phyloP scores from a whole-genome alignment of 257 asterid genomes.

The Linderniella brevidens region DNA sequence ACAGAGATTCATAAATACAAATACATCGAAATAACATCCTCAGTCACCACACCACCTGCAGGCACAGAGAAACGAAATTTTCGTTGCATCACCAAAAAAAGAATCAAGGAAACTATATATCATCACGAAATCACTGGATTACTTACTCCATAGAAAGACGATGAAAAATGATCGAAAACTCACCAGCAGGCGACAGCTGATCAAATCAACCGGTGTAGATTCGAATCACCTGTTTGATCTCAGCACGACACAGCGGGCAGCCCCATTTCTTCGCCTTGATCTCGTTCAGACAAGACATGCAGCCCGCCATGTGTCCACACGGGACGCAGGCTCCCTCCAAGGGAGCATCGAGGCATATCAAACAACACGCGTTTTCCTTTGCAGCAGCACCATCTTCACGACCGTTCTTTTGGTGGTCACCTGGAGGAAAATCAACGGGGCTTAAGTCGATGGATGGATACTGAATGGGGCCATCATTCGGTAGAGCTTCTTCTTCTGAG shows the following conservation, averaged over 20 bases:
- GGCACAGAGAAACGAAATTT: conserved; percentile 2
- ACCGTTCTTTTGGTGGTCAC: conserved; percentile 10
- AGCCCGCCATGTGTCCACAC: conserved; percentile 71
- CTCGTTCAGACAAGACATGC: conserved; percentile 55
- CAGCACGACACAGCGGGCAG: conserved; percentile 59
- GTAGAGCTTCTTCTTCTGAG: conserved; percentile 13
- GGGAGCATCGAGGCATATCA: conserved; percentile 49
- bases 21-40: too few relatives aligned
- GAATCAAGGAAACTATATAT: too few relatives aligned
- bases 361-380: conserved; percentile 26
- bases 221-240: conserved; percentile 47
- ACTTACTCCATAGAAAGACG: too few relatives aligned
- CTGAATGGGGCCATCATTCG: conserved; percentile 41
- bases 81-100: conserved; percentile 3
- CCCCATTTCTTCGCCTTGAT: conserved; percentile 49
- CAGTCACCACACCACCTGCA: too few relatives aligned
- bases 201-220: conserved; percentile 36
- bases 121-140: too few relatives aligned
- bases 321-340: conserved; percentile 62
- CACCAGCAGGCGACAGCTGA: conserved; percentile 14
- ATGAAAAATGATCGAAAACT: conserved; percentile 6
- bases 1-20: too few relatives aligned
- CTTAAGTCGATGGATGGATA: conserved; percentile 55
- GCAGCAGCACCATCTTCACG: conserved; percentile 14
- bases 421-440: conserved; percentile 25